Conservation (phyloP, 2,329 filamentous ascomycete genomes). For the Phyllosticta citriasiana region DNA sequence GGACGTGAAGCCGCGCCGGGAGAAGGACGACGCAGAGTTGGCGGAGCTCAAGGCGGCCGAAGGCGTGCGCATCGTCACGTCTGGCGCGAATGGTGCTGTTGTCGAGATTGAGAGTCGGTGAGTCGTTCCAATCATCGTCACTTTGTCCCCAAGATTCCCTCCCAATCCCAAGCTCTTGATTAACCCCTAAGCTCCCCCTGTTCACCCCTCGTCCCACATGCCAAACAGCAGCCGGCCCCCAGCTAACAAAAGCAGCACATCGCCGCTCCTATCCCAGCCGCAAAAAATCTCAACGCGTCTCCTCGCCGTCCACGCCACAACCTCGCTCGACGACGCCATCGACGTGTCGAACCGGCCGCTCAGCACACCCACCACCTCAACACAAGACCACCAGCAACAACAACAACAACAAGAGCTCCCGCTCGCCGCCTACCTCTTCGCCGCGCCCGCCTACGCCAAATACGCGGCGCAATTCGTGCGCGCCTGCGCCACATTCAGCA, state of each 20-base stretch:
- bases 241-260: not conserved
- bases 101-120: conserved; percentile 1
- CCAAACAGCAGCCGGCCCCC: not conserved
- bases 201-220: not conserved
- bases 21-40: not conserved
- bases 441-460: conserved; percentile 41
- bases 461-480: conserved; percentile 50
- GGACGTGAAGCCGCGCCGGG: not conserved
- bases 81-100: conserved; percentile 3
- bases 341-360: conserved; percentile 29
- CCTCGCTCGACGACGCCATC: conserved; percentile 46
- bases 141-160: not conserved
- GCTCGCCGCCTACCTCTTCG: conserved; percentile 45
- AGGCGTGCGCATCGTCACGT: conserved; percentile 3
- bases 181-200: not conserved
- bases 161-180: not conserved
- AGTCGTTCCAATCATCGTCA: not conserved
- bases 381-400: not conserved
- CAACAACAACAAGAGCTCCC: conserved; percentile 15
- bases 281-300: conserved; percentile 33
- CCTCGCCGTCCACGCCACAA: conserved; percentile 38
- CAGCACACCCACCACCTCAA: not conserved
- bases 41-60: not conserved
- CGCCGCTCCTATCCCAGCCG: not conserved
- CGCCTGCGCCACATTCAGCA: conserved; percentile 43